Evolutionary conservation across 2,329 filamentous ascomycete species (phyloP), one percentile per base, ranked within the genome.

Genomic region (Venturia carpophila): DNA sequence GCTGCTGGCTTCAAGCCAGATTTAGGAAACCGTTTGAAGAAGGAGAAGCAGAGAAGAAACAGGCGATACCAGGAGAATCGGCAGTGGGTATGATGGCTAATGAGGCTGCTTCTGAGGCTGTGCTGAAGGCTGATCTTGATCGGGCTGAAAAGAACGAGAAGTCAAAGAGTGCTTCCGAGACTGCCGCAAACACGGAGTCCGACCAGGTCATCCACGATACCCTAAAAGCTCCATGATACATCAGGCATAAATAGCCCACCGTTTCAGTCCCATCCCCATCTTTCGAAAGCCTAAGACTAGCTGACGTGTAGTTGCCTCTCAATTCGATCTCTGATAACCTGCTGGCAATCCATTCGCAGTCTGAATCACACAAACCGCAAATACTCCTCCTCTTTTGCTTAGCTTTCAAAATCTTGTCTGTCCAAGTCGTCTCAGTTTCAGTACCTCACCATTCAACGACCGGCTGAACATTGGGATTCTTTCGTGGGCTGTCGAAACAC

Each of bases 1-100:
- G 94, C 67, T 97, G 93, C 79, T 99, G 94, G 92, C 85, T 95
- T 74, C 91, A 95, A 76, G 91, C 89, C 39, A 85, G 86, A 4
- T 95, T 94, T 75, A 85, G 82, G 71, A 93, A 92, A 78, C 74
- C 77, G 11, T 73, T 58, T 24, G 41, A 34, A 17, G 19, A 63
- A 24, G 42, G 62, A 4, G 62, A 37, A 30, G 43, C 42, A 30
- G 24, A 63, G 30, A 55, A 63, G n/a, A 21, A 47, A 34, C 42
- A 39, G 27, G 41, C 62, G n/a, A 34, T 45, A 19, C 42, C 62
- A 24, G 13, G 21, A 43, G 39, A 47, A 24, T 47, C 47, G 7
- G 42, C 42, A 24, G 62, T 49, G 19, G 62, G 43, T 15, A 45
- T 63, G 42, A 63, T 55, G 62, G 62, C 62, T 7, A 63, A 47